Evolutionary conservation across 2,329 filamentous ascomycete genomes (phyloP), one percentile per base, ranked within the genome.

Genomic region (Aspergillus piperis): DNA sequence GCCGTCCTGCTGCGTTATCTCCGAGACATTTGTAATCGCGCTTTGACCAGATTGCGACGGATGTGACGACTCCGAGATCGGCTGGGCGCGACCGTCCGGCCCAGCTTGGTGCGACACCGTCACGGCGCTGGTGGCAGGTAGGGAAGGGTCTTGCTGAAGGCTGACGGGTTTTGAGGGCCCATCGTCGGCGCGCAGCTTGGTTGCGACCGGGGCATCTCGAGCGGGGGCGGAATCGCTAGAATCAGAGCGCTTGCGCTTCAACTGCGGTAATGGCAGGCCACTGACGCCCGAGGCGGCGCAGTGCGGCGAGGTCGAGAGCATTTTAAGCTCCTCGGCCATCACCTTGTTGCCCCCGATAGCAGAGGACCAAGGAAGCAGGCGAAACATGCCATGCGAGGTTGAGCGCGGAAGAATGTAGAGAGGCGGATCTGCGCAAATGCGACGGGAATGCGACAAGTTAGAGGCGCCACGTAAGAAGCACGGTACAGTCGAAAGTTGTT

Each of bases 171-270:
- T 54, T 32, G 59, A 54, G n/a, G 69, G 58, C 23, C 61, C 53
- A 59, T 65, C 59, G 30, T 77, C 75, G 19, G 66, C 66, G 59
- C 78, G 75, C 36, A 69, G 51, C 61, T 72, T 74, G 39, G 71
- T 71, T 39, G 71, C 61, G 36, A 66, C 62, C 17, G 71, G 73
- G 30, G 70, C 70, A 52, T 73, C 71, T 52, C 66, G 56, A 44
- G 62, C 59, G 30, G 69, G 64, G 39, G 64, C 64, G 21, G 70
- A 72, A 66, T 81, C 80, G 48, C 77, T 75, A 64, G 81, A 84
- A 63, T 80, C 79, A 32, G 80, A 80, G 58, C 82, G 79, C 73
- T 87, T 87, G 63, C 86, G 82, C 80, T 88, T 88, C 70, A 86
- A 75, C 67, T 82, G 81, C 64, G 79, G 81, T 32, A 73, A 62